Conservation (phyloP, 2,329 filamentous ascomycete genomes). For the Aulographum hederae region DNA sequence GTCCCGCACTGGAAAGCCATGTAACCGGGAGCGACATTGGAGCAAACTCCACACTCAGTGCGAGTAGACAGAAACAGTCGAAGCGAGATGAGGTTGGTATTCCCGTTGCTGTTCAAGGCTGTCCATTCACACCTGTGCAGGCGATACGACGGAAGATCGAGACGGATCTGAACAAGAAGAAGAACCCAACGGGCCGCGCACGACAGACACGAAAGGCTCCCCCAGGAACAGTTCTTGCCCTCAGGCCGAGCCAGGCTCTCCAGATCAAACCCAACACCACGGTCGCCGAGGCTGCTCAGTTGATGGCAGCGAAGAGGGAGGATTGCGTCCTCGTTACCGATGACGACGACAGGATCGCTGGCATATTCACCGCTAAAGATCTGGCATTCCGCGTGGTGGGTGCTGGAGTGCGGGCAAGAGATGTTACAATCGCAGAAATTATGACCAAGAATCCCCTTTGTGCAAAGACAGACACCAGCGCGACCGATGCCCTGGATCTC, state of each 20-base stretch:
- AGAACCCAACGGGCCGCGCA: conserved; percentile 57
- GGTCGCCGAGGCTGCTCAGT: conserved; percentile 86
- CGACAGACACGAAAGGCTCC: conserved; percentile 83
- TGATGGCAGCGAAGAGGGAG: conserved; percentile 97
- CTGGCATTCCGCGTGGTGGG: conserved; percentile 93
- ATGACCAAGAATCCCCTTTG: conserved; percentile 99
- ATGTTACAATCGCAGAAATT: conserved; percentile 88
- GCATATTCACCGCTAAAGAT: conserved; percentile 98
- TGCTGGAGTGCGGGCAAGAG: conserved; percentile 70
- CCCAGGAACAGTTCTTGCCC: conserved; percentile 83
- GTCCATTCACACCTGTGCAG: conserved; percentile 31
- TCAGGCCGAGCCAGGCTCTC: conserved; percentile 87
- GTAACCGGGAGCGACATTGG: conserved; percentile 30
- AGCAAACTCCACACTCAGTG: conserved; percentile 57
- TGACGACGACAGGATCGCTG: conserved; percentile 91
- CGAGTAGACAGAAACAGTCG: conserved; percentile 86
- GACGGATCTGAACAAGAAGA: conserved; percentile 95
- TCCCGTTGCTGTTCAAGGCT: conserved; percentile 9
- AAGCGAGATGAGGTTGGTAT: conserved; percentile 88
- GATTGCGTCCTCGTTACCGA: conserved; percentile 96
- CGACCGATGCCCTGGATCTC: conserved; percentile 87
- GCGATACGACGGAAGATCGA: conserved; percentile 95
- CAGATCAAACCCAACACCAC: conserved; percentile 94
- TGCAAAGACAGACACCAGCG: conserved; percentile 91
- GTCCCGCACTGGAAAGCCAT: conserved; percentile 47